Base-by-base conservation (phyloP, 225 moss, liverwort and hornwort genomes). In the Marchantia polymorpha region DNA sequence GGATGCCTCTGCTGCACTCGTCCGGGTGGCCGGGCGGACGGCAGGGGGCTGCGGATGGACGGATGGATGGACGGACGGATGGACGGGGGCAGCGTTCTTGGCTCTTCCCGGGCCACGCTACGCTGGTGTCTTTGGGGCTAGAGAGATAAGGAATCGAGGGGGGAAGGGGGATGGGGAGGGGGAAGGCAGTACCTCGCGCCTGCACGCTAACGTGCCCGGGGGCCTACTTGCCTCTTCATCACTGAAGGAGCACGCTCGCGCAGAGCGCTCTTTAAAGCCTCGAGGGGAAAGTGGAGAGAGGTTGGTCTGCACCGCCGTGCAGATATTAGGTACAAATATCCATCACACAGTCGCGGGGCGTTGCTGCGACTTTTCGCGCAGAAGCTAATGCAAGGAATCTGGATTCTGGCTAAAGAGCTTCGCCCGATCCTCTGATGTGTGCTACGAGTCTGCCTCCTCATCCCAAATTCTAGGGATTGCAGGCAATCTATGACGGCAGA, bases 401-500 rank as follows among this genome's bases (percentile, higher is more conserved):
- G 61, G n/a, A n/a, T n/a, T 61, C 67, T 7, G 22, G 15, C 8
- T 12, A 29, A 15, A 67, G 30, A 11, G 30, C 25, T 15, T 67
- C 67, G 31, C 30, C 67, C 31, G 67, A 27, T 67, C 67, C 67
- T 67, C 14, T 66, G 27, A 10, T 10, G 30, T 67, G n/a, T n/a
- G n/a, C n/a, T n/a, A 17, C 12, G 14, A 6, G 6, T 20, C n/a
- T 61, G 23, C 61, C 61, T 61, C 61, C 61, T n/a, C 61, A 3
- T 61, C 61, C 70, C 20, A 19, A 39, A 70, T 8, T 30, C 10
- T 10, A 70, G 9, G 20, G 47, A 47, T 70, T 10, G 70, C 7
- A 70, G 19, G 20, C 50, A 22, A 73, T 73, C 53, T 73, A 16
- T 73, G 73, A 73, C 73, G 53, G 12, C 29, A 25, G 23, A 26